A percentile compares a stretch with the other conserved stretches of the same genome.
These are phyloP conservation scores for Ophiocordyceps polyrhachis-furcata DNA, from an alignment of 2,329 filamentous ascomycete species.

Conservation along the genomic window DNA sequence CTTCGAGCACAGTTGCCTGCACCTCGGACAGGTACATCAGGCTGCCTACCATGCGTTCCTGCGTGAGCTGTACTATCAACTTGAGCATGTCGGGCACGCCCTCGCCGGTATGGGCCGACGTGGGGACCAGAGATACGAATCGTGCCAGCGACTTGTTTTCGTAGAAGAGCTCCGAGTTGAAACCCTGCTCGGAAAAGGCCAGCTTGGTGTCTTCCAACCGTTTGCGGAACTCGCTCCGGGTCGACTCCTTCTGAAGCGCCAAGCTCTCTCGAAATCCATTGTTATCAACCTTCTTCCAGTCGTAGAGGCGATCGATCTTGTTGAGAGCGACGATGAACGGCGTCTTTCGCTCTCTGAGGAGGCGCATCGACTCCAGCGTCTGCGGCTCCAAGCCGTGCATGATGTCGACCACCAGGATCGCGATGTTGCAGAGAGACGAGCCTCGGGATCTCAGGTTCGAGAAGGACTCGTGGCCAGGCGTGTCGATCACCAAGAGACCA, in stretches of 20 bases:
- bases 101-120: slow-evolving; percentile 95
- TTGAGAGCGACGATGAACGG: slow-evolving; percentile 98
- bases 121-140: slow-evolving; percentile 89
- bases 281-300: slow-evolving; percentile 97
- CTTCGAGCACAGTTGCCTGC: slow-evolving; percentile 92
- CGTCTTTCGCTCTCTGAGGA: slow-evolving; percentile 83
- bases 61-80: slow-evolving; percentile 76
- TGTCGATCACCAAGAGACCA: slow-evolving; percentile 91
- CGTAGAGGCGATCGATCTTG: slow-evolving; percentile 98
- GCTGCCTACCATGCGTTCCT: slow-evolving; percentile 91
- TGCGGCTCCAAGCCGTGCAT: slow-evolving; percentile 98
- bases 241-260: slow-evolving; percentile 73
- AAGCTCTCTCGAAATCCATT: slow-evolving; percentile 94
- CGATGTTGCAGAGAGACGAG: slow-evolving; percentile 97
- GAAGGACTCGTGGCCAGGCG: slow-evolving; percentile 99
- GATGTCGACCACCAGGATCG: slow-evolving; percentile 96
- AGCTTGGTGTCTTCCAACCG: slow-evolving; percentile 81
- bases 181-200: slow-evolving; percentile 87
- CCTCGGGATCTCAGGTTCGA: slow-evolving; percentile 92
- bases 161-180: slow-evolving; percentile 93
- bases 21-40: slow-evolving; percentile 98
- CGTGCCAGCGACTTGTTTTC: slow-evolving; percentile 96
- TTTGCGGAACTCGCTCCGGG: slow-evolving; percentile 87
- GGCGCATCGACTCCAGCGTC: slow-evolving; percentile 89
- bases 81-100: slow-evolving; percentile 98